Conservation (phyloP, 305 asterid species). For the Striga hermonthica region DNA sequence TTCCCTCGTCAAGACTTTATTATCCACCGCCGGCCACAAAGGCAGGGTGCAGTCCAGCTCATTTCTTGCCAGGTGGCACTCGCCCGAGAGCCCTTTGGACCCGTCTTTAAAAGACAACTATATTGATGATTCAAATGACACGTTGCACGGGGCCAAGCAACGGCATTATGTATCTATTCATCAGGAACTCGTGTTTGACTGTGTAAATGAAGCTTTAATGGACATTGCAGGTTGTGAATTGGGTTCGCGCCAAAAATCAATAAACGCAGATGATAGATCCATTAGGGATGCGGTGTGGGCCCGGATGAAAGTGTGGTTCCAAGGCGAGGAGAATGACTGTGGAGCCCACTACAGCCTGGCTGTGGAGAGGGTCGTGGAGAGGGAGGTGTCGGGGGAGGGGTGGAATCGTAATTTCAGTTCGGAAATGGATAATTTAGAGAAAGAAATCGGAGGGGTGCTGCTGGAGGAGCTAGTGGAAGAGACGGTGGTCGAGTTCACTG, state of each 20-base stretch:
- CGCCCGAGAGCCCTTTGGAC: constrained; percentile 62
- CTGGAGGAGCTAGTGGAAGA: constrained; percentile 62
- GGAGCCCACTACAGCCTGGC: constrained; percentile 34
- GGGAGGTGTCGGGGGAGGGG: constrained; percentile 57
- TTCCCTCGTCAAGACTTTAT: constrained; percentile 47
- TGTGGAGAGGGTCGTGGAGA: constrained; percentile 52
- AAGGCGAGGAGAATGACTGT: constrained; percentile 37
- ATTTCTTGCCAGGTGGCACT: constrained; percentile 54
- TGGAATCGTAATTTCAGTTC: constrained; percentile 48
- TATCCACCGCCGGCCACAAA: constrained; percentile 51
- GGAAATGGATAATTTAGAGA: constrained; percentile 50
- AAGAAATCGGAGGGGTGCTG: constrained; percentile 52
- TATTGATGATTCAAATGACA: constrained; percentile 39
- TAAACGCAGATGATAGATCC: constrained; percentile 25
- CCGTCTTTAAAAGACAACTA: constrained; percentile 61
- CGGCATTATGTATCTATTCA: constrained; percentile 47
- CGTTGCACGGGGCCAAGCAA: constrained; percentile 49
- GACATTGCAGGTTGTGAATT: constrained; percentile 52
- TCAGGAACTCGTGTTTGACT: constrained; percentile 68
- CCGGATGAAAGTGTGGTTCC: constrained; percentile 43
- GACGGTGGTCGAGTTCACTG: constrained; percentile 50
- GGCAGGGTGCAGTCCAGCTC: constrained; percentile 41
- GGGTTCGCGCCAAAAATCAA: constrained; percentile 40
- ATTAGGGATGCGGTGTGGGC: constrained; percentile 57
- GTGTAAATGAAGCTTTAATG: constrained; percentile 58